Evolutionary conservation across 1,284 basidiomycete species (phyloP).

Genomic region (Ceratobasidium sp.): DNA sequence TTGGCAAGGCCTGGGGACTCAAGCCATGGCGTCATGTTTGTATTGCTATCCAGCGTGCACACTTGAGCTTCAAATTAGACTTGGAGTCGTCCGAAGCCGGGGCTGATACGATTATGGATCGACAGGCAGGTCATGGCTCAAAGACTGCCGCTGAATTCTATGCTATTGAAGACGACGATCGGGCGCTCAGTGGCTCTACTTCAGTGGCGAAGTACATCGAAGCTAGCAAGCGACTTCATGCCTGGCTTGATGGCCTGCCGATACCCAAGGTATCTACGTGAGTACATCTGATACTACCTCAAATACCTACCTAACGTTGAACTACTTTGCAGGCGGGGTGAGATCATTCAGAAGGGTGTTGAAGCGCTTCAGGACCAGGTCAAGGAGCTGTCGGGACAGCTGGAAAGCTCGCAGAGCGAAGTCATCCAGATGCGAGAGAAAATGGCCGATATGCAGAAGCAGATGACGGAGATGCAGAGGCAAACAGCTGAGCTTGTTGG

Average conservation of each 20-base stretch:
- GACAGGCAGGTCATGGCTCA: not conserved
- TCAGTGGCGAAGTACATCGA: not conserved
- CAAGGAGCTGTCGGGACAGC: too few relatives aligned
- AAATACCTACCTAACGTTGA: too few relatives aligned
- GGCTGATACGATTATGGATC: not conserved
- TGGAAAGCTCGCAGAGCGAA: too few relatives aligned
- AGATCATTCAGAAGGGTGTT: too few relatives aligned
- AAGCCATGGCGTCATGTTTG: constrained; percentile 12
- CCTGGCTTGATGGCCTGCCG: not conserved
- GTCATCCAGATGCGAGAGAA: too few relatives aligned
- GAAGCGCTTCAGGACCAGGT: too few relatives aligned
- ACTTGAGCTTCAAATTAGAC: not conserved
- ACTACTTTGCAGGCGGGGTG: too few relatives aligned
- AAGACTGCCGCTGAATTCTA: not conserved
- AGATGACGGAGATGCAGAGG: too few relatives aligned
- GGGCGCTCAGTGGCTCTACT: not conserved
- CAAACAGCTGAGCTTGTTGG: too few relatives aligned
- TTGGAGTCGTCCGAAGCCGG: not conserved
- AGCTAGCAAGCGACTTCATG: not conserved
- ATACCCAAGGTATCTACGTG: not conserved
- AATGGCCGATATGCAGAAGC: too few relatives aligned
- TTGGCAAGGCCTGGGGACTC: not conserved
- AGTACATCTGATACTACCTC: not conserved
- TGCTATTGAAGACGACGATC: not conserved
- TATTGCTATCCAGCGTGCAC: constrained; percentile 1